Evolutionary conservation across 2,329 filamentous ascomycete genomes (phyloP).

Genomic region (Ascosphaera aggregata): DNA sequence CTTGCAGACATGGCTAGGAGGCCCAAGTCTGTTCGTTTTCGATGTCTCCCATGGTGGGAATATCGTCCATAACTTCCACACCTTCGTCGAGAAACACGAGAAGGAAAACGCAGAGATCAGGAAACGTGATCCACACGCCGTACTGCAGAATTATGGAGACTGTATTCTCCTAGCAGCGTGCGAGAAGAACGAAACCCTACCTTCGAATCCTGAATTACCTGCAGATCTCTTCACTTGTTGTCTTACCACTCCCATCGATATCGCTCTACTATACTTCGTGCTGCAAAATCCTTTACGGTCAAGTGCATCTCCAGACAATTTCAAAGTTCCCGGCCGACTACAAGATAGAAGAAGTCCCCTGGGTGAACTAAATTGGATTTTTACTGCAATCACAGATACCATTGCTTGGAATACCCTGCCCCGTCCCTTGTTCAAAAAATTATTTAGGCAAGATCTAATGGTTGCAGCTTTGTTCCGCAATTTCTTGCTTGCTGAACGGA

Average conservation of each 20-base stretch:
- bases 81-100: conserved; percentile 87
- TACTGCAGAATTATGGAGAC: conserved; percentile 45
- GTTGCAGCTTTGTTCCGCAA: conserved; percentile 95
- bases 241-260: conserved; percentile 89
- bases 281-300: conserved; percentile 59
- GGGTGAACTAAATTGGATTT: conserved; percentile 97
- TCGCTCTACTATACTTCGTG: conserved; percentile 91
- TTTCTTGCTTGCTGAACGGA: conserved; percentile 77
- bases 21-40: conserved; percentile 90
- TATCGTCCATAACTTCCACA: conserved; percentile 84
- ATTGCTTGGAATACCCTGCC: conserved; percentile 95
- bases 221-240: conserved; percentile 93
- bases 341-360: conserved; percentile 85
- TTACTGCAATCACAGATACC: conserved; percentile 94
- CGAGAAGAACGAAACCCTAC: conserved; percentile 70
- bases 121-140: conserved; percentile 47
- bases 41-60: conserved; percentile 94
- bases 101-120: conserved; percentile 60
- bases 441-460: conserved; percentile 95
- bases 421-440: conserved; percentile 78
- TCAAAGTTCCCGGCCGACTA: conserved; percentile 71
- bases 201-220: conserved; percentile 79
- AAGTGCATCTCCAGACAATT: conserved; percentile 53
- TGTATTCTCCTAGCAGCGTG: conserved; percentile 88
- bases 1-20: conserved; percentile 83